Base-by-base conservation (phyloP, 148 eudicot species). In the Fallopia convolvulus region DNA sequence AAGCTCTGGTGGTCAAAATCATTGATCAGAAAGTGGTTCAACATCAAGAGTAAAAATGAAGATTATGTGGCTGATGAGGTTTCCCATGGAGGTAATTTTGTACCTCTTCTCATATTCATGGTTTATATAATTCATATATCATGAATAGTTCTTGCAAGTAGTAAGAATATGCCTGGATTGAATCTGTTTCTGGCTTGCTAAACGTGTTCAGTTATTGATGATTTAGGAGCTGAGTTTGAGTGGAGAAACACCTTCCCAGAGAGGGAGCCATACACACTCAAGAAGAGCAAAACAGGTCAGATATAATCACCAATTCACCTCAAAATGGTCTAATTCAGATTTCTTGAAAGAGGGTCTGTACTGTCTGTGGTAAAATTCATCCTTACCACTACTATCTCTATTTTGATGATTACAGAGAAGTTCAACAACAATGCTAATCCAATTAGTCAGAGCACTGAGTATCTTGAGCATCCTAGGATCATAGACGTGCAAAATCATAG, bases 391-490 rank as follows among this genome's bases (percentile, higher is more conserved):
- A 21, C 32, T 23, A 10, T 21, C 66, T 60, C 33, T 9, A 30
- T 30, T 61, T 61, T 11, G 39, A 61, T 30, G 36, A 26, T 30
- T 61, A 30, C 70, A 92, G 99, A 94, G 79, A 90, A 82, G 81
- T 78, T 90, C 79, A 83, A 78, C 83, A 89, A 78, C 78, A 86
- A 75, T 60, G 52, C 76, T 12, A 91, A 88, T 32, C 89, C 93
- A 20, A 77, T 82, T 21, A 80, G 86, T 40, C 82, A 76, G 26
- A 83, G 87, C 5, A 80, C 89, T 78, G 94, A 77, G 48, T 83
- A 92, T 84, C 94, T 95, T 73, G 97, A 92, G 81, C 93, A 95
- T 83, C 99, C 99, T 70, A 96, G 87, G 82, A 84, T 94, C 71
- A 87, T 92, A 81, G 93, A 94, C 84, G 91, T 94, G 53, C 97